Base-by-base conservation (phyloP, 1,284 basidiomycete species). In the Puccinia triticina region DNA sequence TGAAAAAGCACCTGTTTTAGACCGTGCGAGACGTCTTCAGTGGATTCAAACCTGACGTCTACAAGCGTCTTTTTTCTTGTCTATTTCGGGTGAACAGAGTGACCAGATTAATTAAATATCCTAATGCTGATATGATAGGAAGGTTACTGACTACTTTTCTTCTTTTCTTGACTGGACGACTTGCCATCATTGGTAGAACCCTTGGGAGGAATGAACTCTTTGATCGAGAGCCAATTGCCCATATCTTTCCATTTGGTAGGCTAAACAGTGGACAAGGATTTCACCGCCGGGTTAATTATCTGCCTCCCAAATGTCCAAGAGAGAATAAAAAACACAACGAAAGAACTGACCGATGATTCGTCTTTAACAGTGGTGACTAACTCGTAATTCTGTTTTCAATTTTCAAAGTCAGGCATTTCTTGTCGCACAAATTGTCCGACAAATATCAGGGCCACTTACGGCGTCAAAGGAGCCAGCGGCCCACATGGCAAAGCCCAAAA, bases 401-500 rank as follows among this genome's bases (percentile, higher is more conserved):
- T 8, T 53, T 8, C 29, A 12, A 18, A 12, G 26, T 73, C 48
- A 73, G 71, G 4, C n/a, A 50, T 53, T 18, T 21, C 2, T 40
- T 29, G 1, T n/a, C n/a, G n/a, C n/a, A n/a, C n/a, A n/a, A n/a
- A n/a, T 18, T 11, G 10, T 26, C 26, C 23, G 37, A 21, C 11
- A 32, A 43, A 16, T 26, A 1, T 12, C 7, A 34, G 7, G 7
- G 10, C n/a, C 1, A 55, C 64, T 66, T 26, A 78, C 77, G 16
- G 4, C 14, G 12, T 50, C 43, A 23, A 78, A 78, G 11, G 77
- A 32, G 26, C 77, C 77, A 34, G 77, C 77, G 2, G 61, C 77
- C 77, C 77, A 78, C 40, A 78, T 78, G 18, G 66, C 61, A 14
- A 37, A 53, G 23, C 77, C 77, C 11, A 57, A 12, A 43, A 57